Percentiles rank a stretch among this genome's conserved stretches.
Conservation (phyloP, 768 basidiomycete species). For the Leucogyrophana mollusca region DNA sequence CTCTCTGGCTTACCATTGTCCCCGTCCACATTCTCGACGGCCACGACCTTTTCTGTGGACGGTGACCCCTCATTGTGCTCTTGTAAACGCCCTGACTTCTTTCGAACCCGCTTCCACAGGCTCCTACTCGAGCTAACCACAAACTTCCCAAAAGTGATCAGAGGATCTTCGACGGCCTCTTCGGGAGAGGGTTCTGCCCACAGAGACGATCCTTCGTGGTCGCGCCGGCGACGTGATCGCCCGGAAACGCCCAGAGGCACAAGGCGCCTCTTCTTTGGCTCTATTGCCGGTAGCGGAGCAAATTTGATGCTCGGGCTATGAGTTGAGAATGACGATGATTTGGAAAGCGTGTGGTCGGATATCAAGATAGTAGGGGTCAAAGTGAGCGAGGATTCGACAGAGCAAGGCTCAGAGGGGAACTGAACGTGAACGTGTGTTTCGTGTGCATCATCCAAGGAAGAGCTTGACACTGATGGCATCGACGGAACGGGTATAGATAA, state of each 20-base stretch:
- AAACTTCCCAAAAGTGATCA: constrained; percentile 47
- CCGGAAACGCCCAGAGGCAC: constrained; percentile 57
- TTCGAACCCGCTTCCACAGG: constrained; percentile 49
- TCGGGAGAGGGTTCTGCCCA: constrained; percentile 24
- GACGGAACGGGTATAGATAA: no score
- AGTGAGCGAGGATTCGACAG: constrained; percentile 13
- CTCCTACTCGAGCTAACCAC: constrained; percentile 41
- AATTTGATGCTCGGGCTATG: constrained; percentile 45
- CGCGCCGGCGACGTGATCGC: constrained; percentile 26
- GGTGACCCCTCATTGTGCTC: constrained; percentile 8
- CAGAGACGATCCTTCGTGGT: constrained; percentile 19
- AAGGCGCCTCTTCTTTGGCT: constrained; percentile 47
- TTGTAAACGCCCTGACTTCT: constrained; percentile 23
- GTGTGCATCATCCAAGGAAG: constrained; percentile 9
- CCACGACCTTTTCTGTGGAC: constrained; percentile 11
- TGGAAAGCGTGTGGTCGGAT: constrained; percentile 13
- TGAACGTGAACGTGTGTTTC: constrained; percentile 14
- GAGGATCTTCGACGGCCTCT: constrained; percentile 43
- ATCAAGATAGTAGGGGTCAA: constrained; percentile 11
- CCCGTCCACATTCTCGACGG: constrained; percentile 25
- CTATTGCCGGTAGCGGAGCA: constrained; percentile 56
- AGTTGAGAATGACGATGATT: constrained; percentile 14
- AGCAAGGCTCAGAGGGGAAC: constrained; percentile 11
- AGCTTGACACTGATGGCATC: constrained; percentile 7
- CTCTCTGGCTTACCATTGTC: constrained; percentile 20